Conservation (phyloP, 495 filamentous ascomycete genomes). For the Aspergillus affinis region DNA sequence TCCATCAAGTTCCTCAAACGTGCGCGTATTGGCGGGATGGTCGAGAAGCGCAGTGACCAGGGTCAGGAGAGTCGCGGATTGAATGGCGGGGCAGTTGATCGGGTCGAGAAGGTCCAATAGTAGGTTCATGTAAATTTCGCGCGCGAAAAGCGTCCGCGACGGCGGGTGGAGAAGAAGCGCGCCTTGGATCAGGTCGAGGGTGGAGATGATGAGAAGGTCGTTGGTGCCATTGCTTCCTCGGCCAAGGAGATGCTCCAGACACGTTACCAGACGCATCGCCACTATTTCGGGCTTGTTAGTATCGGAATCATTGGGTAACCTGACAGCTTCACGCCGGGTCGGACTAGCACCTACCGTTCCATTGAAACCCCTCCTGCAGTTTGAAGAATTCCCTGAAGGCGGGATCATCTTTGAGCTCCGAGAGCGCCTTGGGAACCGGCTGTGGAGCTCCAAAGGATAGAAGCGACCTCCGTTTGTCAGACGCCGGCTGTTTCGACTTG, state of each 20-base stretch:
- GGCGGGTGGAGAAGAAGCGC: slow-evolving; percentile 90
- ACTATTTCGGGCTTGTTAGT: slow-evolving; percentile 47
- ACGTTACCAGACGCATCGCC: slow-evolving; percentile 78
- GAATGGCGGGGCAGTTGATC: slow-evolving; percentile 85
- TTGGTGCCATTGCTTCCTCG: slow-evolving; percentile 77
- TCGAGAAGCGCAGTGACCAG: slow-evolving; percentile 86
- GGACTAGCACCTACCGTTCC: slow-evolving; percentile 65
- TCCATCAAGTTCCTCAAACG: slow-evolving; percentile 91
- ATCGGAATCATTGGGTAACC: not conserved
- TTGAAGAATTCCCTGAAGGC: slow-evolving; percentile 97
- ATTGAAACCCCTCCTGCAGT: slow-evolving; percentile 94
- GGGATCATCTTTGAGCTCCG: slow-evolving; percentile 73
- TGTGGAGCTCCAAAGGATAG: slow-evolving; percentile 35
- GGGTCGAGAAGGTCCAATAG: slow-evolving; percentile 94
- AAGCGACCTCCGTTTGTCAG: slow-evolving; percentile 45
- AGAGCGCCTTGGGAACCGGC: slow-evolving; percentile 62
- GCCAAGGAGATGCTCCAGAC: slow-evolving; percentile 84
- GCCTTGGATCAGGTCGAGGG: slow-evolving; percentile 88
- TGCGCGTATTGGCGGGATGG: slow-evolving; percentile 79
- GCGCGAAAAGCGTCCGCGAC: slow-evolving; percentile 80
- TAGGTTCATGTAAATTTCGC: slow-evolving; percentile 94
- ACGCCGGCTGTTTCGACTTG: slow-evolving; percentile 44
- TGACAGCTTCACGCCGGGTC: not conserved
- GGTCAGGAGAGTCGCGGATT: slow-evolving; percentile 83
- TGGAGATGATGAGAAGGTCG: slow-evolving; percentile 84